Evolutionary conservation across 208 protist genomes (phyloP).

Genomic region (Leptomonas pyrrhocoris): DNA sequence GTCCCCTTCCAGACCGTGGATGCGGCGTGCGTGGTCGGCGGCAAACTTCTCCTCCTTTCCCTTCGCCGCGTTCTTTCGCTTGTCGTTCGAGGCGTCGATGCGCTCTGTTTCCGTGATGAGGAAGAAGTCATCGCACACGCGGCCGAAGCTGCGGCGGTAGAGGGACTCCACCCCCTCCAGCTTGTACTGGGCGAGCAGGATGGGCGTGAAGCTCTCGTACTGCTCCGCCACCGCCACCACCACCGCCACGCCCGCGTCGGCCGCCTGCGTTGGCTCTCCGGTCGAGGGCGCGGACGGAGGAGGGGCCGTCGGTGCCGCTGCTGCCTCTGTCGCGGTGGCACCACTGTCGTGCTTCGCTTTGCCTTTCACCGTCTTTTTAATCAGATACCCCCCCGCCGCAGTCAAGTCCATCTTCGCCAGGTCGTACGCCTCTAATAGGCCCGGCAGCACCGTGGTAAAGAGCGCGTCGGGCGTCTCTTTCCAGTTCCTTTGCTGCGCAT

Average conservation of each 20-base stretch:
- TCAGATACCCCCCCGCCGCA: slow-evolving; percentile 64
- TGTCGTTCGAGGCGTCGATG: slow-evolving; percentile 83
- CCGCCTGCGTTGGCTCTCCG: slow-evolving; percentile 3
- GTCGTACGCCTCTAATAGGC: slow-evolving; percentile 59
- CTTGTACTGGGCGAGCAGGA: slow-evolving; percentile 85
- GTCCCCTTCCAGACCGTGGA: slow-evolving; percentile 73
- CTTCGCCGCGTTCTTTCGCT: slow-evolving; percentile 70
- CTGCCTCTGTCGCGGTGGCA: no score
- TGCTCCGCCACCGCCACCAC: slow-evolving; percentile 35
- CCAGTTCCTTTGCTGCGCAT: slow-evolving; percentile 45
- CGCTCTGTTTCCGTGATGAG: slow-evolving; percentile 87
- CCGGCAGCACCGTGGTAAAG: slow-evolving; percentile 51
- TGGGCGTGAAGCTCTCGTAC: slow-evolving; percentile 93
- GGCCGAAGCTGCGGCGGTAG: slow-evolving; percentile 84
- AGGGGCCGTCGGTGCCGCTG: not conserved
- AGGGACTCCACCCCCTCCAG: slow-evolving; percentile 38
- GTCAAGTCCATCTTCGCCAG: slow-evolving; percentile 47
- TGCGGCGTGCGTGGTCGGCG: slow-evolving; percentile 84
- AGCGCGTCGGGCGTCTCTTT: slow-evolving; percentile 27
- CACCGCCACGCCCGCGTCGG: not conserved
- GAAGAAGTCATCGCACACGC: slow-evolving; percentile 94
- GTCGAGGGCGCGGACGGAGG: not conserved
- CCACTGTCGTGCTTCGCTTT: not conserved
- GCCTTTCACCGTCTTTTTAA: slow-evolving; percentile 25
- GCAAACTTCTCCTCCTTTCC: slow-evolving; percentile 93